A percentile compares a stretch with the other conserved stretches of the same genome.
These are phyloP conservation scores for Leccinum proximum DNA, from an alignment of 1,284 basidiomycete genomes.

Conservation along the genomic window DNA sequence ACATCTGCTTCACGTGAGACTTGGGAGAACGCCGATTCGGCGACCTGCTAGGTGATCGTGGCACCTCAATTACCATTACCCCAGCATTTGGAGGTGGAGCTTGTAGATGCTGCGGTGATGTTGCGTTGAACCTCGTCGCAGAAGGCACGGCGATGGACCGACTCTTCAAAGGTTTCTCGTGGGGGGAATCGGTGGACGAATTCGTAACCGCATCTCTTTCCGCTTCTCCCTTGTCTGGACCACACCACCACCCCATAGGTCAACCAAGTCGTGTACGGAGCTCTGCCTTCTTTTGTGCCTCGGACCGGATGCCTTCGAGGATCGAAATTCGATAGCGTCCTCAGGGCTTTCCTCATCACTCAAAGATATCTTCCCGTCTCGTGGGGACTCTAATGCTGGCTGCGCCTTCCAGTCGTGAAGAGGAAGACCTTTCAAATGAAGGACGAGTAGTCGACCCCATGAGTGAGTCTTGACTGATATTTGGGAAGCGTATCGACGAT, in stretches of 20 bases:
- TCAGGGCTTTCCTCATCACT: slow-evolving; percentile 59
- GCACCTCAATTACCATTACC: slow-evolving; percentile 10
- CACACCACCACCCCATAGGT: slow-evolving; percentile 63
- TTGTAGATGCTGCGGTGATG: slow-evolving; percentile 33
- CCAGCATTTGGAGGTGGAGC: slow-evolving; percentile 4
- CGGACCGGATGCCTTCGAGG: slow-evolving; percentile 22
- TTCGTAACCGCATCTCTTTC: slow-evolving; percentile 23
- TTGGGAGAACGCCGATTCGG: slow-evolving; percentile 24
- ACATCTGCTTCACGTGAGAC: slow-evolving; percentile 27
- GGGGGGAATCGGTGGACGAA: slow-evolving; percentile 17
- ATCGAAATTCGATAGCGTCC: slow-evolving; percentile 39
- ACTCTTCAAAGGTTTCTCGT: slow-evolving; percentile 22
- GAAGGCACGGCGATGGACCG: slow-evolving; percentile 17
- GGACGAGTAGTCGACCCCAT: slow-evolving; percentile 10
- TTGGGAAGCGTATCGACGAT: slow-evolving; percentile 8
- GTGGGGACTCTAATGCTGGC: slow-evolving; percentile 14
- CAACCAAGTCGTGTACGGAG: slow-evolving; percentile 77
- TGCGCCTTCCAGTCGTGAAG: slow-evolving; percentile 18
- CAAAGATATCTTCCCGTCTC: slow-evolving; percentile 38
- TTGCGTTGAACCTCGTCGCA: slow-evolving; percentile 20
- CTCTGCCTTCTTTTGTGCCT: slow-evolving; percentile 53
- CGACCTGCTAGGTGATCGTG: slow-evolving; percentile 31
- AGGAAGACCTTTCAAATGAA: slow-evolving; percentile 13
- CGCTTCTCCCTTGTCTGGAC: slow-evolving; percentile 37
- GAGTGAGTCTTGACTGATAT: slow-evolving; percentile 11